Base-by-base conservation (phyloP, 1,284 basidiomycete genomes). In the Malassezia globosa region DNA sequence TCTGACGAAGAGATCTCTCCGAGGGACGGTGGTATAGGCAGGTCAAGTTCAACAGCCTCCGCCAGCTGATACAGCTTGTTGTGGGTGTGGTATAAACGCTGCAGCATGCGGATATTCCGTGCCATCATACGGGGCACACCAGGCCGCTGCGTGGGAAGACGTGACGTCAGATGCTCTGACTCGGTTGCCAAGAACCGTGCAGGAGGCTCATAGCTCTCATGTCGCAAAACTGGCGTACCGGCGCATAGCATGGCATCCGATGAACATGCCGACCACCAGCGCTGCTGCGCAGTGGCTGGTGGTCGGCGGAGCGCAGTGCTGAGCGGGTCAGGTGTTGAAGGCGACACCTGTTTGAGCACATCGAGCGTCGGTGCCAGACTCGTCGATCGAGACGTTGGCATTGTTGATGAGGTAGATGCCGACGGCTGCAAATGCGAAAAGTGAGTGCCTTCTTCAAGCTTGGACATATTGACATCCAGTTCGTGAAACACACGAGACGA, bases 401-500 rank as follows among this genome's bases (percentile, higher is more conserved):
- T 23, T n/a, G n/a, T n/a, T n/a, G n/a, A n/a, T n/a, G n/a, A n/a
- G n/a, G n/a, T n/a, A n/a, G n/a, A n/a, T n/a, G n/a, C n/a, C n/a
- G n/a, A n/a, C n/a, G n/a, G n/a, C n/a, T n/a, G n/a, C n/a, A n/a
- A n/a, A n/a, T n/a, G n/a, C n/a, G n/a, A n/a, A n/a, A n/a, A n/a
- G 29, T 31, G 11, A 2, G 29, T 16, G 4, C 29, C 29, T 3
- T 42, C 37, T 34, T 21, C 29, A 19, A 45, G 42, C n/a, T 36
- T 38, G 14, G 24, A 10, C 6, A 51, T 29, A n/a, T 41, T 27
- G 23, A 26, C 37, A 42, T 69, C 61, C 31, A 69, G 44, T 24
- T 44, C 54, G 14, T 31, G 23, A 31, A 63, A 69, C 5, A 54
- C 49, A 34, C 49, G 38, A 86, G 92, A 92, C 22, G 81, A 79